A percentile compares a stretch with the other conserved stretches of the same genome.
These are phyloP conservation scores for cucumber (Cucumis sativus) DNA, from an alignment of 306 rosid species.

Conservation along the genomic window Cucumber_9930_V3 NC_026655.2:4011501-4012000, in stretches of 20 bases:
- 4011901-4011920: too few species aligned
- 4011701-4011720: not conserved
- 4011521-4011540: not conserved
- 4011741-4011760: not conserved
- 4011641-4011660: not conserved
- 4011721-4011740: slow-evolving; percentile 6
- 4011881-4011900: too few species aligned
- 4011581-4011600: not conserved
- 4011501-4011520: too few species aligned
- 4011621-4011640: not conserved
- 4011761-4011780: not conserved
- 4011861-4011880: too few species aligned
- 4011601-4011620: not conserved
- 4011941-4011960: not conserved
- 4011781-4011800: not conserved
- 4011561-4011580: not conserved
- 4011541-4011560: not conserved
- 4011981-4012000: not conserved
- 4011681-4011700: not conserved
- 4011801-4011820: not conserved
- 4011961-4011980: not conserved
- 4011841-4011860: too few species aligned
- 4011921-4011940: not conserved
- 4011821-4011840: too few species aligned
- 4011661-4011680: not conserved